Evolutionary conservation across 1,284 basidiomycete species (phyloP).

Genomic region (Puccinia novopanici): DNA sequence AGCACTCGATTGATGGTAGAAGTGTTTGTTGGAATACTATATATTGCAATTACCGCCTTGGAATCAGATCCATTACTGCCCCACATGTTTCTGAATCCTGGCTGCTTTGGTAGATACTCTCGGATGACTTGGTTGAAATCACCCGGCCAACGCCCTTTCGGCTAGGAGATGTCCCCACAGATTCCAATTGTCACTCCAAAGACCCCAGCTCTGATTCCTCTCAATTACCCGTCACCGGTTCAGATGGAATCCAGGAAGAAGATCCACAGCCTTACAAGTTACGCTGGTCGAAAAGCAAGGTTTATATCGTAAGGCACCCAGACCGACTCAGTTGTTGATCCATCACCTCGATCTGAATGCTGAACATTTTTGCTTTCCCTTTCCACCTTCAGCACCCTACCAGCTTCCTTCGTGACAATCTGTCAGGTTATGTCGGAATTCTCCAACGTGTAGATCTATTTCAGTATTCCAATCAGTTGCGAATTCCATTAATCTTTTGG

Average conservation of each 20-base stretch:
- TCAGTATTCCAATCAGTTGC: neutral
- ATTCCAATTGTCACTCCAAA: neutral
- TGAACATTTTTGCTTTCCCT: constrained; percentile 4
- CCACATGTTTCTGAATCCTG: neutral
- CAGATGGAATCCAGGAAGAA: neutral
- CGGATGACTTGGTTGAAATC: constrained; percentile 44
- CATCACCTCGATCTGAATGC: neutral
- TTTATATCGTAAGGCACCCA: constrained; percentile 67
- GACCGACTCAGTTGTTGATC: constrained; percentile 9
- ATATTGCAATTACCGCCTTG: no score
- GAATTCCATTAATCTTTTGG: constrained; percentile 6
- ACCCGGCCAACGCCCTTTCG: constrained; percentile 15
- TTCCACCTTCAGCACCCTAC: constrained; percentile 70
- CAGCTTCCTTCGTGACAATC: constrained; percentile 84
- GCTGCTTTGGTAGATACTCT: constrained; percentile 22
- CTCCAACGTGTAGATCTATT: constrained; percentile 71
- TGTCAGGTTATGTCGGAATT: constrained; percentile 84
- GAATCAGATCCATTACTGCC: neutral
- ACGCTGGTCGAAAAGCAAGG: constrained; percentile 84
- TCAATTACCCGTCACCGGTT: neutral
- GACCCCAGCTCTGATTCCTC: neutral
- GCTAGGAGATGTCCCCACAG: neutral
- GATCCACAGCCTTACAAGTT: constrained; percentile 59
- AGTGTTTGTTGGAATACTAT: constrained; percentile 19
- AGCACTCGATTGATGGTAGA: constrained; percentile 27